Conservation (phyloP, 2,329 filamentous ascomycete species). For the Corinectria fuckeliana region DNA sequence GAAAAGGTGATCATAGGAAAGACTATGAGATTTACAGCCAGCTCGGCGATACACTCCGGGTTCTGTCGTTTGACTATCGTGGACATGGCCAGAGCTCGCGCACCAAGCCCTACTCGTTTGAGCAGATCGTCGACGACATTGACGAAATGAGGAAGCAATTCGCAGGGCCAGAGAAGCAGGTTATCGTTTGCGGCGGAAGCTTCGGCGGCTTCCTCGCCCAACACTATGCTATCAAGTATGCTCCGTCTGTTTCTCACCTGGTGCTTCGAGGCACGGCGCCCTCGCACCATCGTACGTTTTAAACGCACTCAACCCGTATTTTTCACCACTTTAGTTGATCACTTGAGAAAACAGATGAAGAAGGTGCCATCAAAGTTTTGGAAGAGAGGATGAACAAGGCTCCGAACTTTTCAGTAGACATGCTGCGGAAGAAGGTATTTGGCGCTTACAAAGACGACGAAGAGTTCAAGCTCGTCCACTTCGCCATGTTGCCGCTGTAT, state of each 20-base stretch:
- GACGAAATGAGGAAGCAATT: constrained; percentile 21
- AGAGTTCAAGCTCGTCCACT: constrained; percentile 26
- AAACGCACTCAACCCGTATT: neutral
- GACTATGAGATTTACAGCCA: constrained; percentile 25
- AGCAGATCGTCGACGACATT: constrained; percentile 27
- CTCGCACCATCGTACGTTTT: constrained; percentile 25
- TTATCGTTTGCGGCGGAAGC: constrained; percentile 26
- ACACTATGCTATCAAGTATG: constrained; percentile 27
- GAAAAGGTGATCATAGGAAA: constrained; percentile 20
- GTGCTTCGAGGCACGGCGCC: constrained; percentile 27
- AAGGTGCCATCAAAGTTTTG: constrained; percentile 22
- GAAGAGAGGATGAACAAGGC: constrained; percentile 21
- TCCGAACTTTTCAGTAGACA: constrained; percentile 22
- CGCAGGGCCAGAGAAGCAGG: constrained; percentile 4
- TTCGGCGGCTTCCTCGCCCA: constrained; percentile 29
- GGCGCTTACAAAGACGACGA: constrained; percentile 20
- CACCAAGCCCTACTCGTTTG: constrained; percentile 28
- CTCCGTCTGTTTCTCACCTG: constrained; percentile 14
- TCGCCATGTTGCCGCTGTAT: constrained; percentile 29
- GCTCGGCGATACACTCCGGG: constrained; percentile 12
- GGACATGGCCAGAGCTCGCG: constrained; percentile 28
- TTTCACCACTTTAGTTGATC: neutral
- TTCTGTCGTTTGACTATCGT: constrained; percentile 27
- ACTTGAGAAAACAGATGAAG: constrained; percentile 15
- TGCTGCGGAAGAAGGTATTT: constrained; percentile 26